A percentile compares a stretch with the other conserved stretches of the same genome.
phyloP scores from a whole-genome alignment of 2,329 filamentous ascomycete genomes.

The Aspergillus sp. region DNA sequence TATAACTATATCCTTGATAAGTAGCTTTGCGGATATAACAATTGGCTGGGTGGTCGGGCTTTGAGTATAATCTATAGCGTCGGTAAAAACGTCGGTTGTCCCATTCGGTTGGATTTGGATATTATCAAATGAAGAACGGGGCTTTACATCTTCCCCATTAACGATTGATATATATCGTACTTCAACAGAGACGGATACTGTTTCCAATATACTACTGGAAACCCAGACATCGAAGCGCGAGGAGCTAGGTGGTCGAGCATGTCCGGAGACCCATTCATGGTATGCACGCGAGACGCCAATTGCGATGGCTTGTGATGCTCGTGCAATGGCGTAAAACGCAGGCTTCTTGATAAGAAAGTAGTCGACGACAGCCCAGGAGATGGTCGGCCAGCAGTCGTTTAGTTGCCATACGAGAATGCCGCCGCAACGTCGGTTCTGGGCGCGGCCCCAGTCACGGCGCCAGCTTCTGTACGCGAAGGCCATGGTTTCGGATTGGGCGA shows the following conservation, averaged over 20 bases:
- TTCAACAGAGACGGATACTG: too few relatives aligned
- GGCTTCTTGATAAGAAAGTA: slow-evolving; percentile 62
- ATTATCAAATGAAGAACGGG: too few relatives aligned
- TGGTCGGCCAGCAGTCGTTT: slow-evolving; percentile 59
- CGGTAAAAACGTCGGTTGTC: too few relatives aligned
- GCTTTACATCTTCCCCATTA: too few relatives aligned
- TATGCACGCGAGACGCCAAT: slow-evolving; percentile 58
- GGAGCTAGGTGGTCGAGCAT: slow-evolving; percentile 54
- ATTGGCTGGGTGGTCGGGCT: too few relatives aligned
- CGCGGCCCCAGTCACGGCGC: slow-evolving; percentile 47
- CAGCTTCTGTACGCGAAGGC: slow-evolving; percentile 61
- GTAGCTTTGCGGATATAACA: too few relatives aligned
- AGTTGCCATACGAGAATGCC: slow-evolving; percentile 51
- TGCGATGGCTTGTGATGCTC: slow-evolving; percentile 57
- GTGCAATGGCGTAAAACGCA: slow-evolving; percentile 60
- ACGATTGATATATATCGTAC: too few relatives aligned
- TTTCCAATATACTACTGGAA: slow-evolving; percentile 43
- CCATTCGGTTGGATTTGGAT: too few relatives aligned
- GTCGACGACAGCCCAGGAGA: slow-evolving; percentile 63
- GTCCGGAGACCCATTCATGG: slow-evolving; percentile 60
- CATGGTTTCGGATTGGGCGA: slow-evolving; percentile 61
- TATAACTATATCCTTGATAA: too few relatives aligned
- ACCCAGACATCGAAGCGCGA: slow-evolving; percentile 58
- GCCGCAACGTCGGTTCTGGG: slow-evolving; percentile 34
- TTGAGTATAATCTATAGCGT: too few relatives aligned